Percentiles rank a stretch among this genome's conserved stretches.
Conservation (phyloP, 306 rosid species). For the Canavalia ensiformis region DNA sequence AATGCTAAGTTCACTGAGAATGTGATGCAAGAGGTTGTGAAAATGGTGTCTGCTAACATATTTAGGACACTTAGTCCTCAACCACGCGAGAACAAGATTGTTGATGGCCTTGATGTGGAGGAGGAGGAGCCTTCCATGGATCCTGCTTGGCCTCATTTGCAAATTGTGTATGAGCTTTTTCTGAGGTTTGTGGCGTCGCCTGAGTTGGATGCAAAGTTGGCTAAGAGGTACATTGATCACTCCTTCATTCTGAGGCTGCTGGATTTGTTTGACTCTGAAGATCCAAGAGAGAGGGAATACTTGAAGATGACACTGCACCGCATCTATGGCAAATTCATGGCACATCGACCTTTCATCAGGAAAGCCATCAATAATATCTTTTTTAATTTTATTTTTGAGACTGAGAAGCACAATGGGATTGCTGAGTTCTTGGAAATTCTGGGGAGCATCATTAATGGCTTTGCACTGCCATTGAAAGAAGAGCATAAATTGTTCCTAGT, state of each 20-base stretch:
- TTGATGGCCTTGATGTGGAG: conserved; percentile 79
- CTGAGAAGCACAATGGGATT: conserved; percentile 59
- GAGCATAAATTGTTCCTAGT: conserved; percentile 83
- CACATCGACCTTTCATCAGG: conserved; percentile 84
- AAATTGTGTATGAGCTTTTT: conserved; percentile 79
- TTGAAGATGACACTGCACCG: conserved; percentile 80
- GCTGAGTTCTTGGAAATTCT: conserved; percentile 79
- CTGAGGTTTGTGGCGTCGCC: conserved; percentile 78
- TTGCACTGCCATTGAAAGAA: conserved; percentile 78
- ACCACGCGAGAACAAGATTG: conserved; percentile 69
- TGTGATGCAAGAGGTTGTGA: conserved; percentile 73
- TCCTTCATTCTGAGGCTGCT: conserved; percentile 72
- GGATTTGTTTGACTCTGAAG: conserved; percentile 81
- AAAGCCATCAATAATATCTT: conserved; percentile 69
- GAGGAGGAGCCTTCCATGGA: conserved; percentile 91
- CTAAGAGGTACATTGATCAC: conserved; percentile 75
- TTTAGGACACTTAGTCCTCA: conserved; percentile 80
- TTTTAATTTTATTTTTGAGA: conserved; percentile 50
- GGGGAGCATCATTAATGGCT: conserved; percentile 87
- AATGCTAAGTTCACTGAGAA: conserved; percentile 71
- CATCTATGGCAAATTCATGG: conserved; percentile 73
- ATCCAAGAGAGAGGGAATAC: conserved; percentile 78
- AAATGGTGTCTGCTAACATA: conserved; percentile 72
- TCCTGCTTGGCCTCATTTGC: conserved; percentile 91
- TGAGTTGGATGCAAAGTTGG: conserved; percentile 79